These are phyloP conservation scores for Rosellinia necatrix DNA, from an alignment of 2,329 filamentous ascomycete species.

Conservation along the genomic window DNA sequence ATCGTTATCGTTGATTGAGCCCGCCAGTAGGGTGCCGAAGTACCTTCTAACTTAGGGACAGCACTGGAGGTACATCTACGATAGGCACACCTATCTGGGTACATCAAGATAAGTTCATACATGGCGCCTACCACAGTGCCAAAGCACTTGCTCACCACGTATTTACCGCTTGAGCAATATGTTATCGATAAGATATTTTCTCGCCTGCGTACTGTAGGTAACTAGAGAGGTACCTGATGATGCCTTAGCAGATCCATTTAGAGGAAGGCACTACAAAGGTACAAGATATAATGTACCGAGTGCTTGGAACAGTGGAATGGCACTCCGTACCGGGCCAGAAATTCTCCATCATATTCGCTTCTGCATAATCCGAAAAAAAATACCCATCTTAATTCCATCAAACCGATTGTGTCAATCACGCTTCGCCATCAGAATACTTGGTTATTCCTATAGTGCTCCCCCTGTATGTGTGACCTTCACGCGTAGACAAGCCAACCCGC, in stretches of 20 bases:
- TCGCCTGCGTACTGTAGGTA: neutral
- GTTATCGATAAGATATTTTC: neutral
- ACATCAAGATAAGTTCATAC: too few relatives aligned
- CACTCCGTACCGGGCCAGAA: constrained; percentile 1
- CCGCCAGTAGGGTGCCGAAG: neutral
- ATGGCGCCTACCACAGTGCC: too few relatives aligned
- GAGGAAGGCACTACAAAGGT: neutral
- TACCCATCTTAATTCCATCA: neutral
- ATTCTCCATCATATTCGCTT: neutral
- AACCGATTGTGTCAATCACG: too few relatives aligned
- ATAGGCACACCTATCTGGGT: too few relatives aligned
- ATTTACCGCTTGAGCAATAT: neutral
- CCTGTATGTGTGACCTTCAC: too few relatives aligned
- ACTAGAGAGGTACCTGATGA: neutral
- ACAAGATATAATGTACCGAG: too few relatives aligned
- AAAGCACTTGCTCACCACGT: too few relatives aligned
- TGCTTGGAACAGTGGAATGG: neutral
- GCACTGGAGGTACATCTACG: too few relatives aligned
- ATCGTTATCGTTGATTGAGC: constrained; percentile 12
- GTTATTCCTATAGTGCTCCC: too few relatives aligned
- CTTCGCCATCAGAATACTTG: too few relatives aligned
- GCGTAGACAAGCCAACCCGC: neutral
- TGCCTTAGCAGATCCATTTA: neutral
- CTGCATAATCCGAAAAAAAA: neutral
- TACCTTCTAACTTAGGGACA: too few relatives aligned